phyloP scores from a whole-genome alignment of 305 asterid genomes.

The Solanum aculeatissimum region DNA sequence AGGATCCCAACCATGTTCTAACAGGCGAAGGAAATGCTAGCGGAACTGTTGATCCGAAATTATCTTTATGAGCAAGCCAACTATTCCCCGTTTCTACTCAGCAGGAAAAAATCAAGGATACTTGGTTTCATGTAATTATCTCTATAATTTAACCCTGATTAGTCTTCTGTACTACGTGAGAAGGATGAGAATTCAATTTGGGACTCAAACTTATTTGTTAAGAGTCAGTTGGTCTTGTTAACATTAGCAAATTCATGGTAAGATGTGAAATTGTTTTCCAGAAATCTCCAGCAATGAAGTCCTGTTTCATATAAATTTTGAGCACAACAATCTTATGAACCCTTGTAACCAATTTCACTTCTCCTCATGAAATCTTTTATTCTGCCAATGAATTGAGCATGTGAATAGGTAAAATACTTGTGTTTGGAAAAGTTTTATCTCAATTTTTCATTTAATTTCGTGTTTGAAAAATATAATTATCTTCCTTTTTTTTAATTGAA shows the following conservation, averaged over 20 bases:
- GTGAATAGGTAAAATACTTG: background rate
- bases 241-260: background rate
- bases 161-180: background rate
- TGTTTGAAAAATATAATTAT: background rate
- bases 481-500: background rate
- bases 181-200: background rate
- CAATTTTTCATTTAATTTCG: too few relatives aligned
- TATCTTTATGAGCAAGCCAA: conserved; percentile 24
- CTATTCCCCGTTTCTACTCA: background rate
- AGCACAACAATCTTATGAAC: background rate
- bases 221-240: background rate
- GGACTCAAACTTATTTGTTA: background rate
- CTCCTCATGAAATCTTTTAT: background rate
- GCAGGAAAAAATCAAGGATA: background rate
- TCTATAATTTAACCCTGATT: background rate
- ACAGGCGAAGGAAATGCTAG: conserved; percentile 82
- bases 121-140: background rate
- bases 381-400: background rate
- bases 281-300: background rate
- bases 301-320: background rate
- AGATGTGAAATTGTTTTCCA: background rate
- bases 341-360: background rate
- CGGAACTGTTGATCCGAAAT: conserved; percentile 67
- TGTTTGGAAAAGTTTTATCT: background rate
- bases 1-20: conserved; percentile 79